Base-by-base conservation (phyloP, 164 flowering plant genomes). In the Houttuynia cordata region DNA sequence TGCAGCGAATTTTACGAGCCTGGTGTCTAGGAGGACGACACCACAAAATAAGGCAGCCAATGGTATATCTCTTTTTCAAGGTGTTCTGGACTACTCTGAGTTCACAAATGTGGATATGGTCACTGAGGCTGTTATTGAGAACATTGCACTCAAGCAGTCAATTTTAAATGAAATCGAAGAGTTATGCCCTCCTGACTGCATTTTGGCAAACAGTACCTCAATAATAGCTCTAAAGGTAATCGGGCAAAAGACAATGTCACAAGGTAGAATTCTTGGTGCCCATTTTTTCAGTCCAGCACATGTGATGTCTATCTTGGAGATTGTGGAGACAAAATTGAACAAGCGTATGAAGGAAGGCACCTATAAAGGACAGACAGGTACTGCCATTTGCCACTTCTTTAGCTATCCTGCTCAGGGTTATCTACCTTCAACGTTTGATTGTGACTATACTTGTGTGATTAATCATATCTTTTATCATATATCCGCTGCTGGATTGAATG, bases 251-350 rank as follows among this genome's bases (percentile, higher is more conserved):
- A 88, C 84, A 59, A 66, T 64, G 56, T 83, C 97, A 56, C 81
- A 83, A 64, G 83, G 86, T 71, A 92, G 96, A 47, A 83, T 91
- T 59, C 50, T 91, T 19, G 99, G 99, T 53, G 99, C 99, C 58
- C 97, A 94, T 65, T 94, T 94, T 74, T 94, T 91, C 89, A 91
- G 99, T 97, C 99, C 99, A 74, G 95, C 96, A 21, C 99, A 94
- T 76, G 75, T 90, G 70, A 93, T 94, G 99, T 93, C 92, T 54
- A 89, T 94, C 60, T 66, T 94, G 74, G 99, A 94, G 70, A 83
- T 91, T 58, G 90, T 94, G 22, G 82, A 91, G 25, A 80, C 99
- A 39, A 10, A 40, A 40, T n/a, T n/a, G n/a, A n/a, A n/a, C n/a
- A n/a, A n/a, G n/a, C n/a, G n/a, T n/a, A n/a, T n/a, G n/a, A n/a